Percentiles rank a stretch among this genome's conserved stretches.
phyloP scores from a whole-genome alignment of 495 filamentous ascomycete species.

The Aspergillus ostianus region DNA sequence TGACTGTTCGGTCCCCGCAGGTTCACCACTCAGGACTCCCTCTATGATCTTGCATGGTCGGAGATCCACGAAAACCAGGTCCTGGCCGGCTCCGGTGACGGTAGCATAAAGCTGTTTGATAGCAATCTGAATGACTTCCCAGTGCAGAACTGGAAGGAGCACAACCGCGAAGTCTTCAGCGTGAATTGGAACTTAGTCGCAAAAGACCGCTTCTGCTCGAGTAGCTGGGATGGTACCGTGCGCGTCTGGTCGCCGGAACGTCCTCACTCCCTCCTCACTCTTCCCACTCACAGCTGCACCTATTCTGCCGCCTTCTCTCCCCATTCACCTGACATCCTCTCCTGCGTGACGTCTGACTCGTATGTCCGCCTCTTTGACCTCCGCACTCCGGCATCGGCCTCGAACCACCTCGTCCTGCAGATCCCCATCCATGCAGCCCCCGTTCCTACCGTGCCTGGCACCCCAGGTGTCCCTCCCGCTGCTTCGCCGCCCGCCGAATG shows the following conservation, averaged over 20 bases:
- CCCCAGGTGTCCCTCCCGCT: conserved; percentile 32
- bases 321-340: conserved; percentile 73
- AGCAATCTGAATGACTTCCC: conserved; percentile 74
- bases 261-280: conserved; percentile 68
- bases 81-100: conserved; percentile 82
- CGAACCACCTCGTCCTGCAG: conserved; percentile 74
- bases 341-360: conserved; percentile 79
- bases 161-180: conserved; percentile 86
- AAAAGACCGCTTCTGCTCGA: conserved; percentile 87
- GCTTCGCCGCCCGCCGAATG: conserved; percentile 63
- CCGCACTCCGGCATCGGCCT: conserved; percentile 72
- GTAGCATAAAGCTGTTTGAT: conserved; percentile 93
- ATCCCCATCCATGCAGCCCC: conserved; percentile 74
- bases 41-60: conserved; percentile 92
- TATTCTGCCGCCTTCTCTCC: conserved; percentile 84
- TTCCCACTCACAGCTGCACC: conserved; percentile 87
- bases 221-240: conserved; percentile 90
- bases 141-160: conserved; percentile 84
- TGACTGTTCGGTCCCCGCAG: conserved; percentile 36
- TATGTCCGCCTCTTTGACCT: conserved; percentile 88
- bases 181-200: conserved; percentile 86
- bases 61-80: conserved; percentile 94
- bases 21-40: conserved; percentile 94
- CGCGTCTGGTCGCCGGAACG: conserved; percentile 86
- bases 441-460: conserved; percentile 38